Base-by-base conservation (phyloP, 2,329 filamentous ascomycete genomes). In the Tolypocladium album region DNA sequence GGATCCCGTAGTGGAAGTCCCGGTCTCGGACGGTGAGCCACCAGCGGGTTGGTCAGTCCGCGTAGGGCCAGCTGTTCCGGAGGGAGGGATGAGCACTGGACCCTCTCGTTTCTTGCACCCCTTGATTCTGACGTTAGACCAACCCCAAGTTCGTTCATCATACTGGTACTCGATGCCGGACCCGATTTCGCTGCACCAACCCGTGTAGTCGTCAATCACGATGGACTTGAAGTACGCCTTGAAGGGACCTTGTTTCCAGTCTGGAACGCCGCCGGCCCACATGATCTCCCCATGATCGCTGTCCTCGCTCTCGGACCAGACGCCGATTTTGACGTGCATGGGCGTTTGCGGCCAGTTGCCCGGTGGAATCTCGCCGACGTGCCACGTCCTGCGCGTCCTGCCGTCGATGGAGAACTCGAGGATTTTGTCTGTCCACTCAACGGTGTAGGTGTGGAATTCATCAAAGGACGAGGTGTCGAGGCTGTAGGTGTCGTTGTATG, bases 291-390 rank as follows among this genome's bases (percentile, higher is more conserved):
- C 86, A n/a, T 78, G 71, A 64, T 80, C 71, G 66, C 77, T 68
- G 5, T 74, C 71, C 58, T 76, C 74, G 65, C 80, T 82, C 27
- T 75, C 80, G 53, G 79, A 73, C 78, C 81, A 84, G 64, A 80
- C 80, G 57, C 85, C 84, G 57, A 88, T 75, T 76, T 85, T 85
- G 66, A 88, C 70, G 59, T 82, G 81, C 81, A 87, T 87, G 12
- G 88, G 88, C 0, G 86, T 88, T 73, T 90, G 88, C 2, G 88
- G 88, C 73, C 81, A 90, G 50, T 70, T 70, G 9, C 76, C 75
- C 60, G 76, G 72, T 11, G 76, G 75, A 55, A 81, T 75, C 43
- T 78, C 75, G 61, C 82, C 80, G 31, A 79, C 69, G 24, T 64
- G 67, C 56, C 66, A 71, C 2, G 70, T 65, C 1, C 68, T 69